Conservation (phyloP, 2,329 filamentous ascomycete species). For the Ilyonectria sp. region DNA sequence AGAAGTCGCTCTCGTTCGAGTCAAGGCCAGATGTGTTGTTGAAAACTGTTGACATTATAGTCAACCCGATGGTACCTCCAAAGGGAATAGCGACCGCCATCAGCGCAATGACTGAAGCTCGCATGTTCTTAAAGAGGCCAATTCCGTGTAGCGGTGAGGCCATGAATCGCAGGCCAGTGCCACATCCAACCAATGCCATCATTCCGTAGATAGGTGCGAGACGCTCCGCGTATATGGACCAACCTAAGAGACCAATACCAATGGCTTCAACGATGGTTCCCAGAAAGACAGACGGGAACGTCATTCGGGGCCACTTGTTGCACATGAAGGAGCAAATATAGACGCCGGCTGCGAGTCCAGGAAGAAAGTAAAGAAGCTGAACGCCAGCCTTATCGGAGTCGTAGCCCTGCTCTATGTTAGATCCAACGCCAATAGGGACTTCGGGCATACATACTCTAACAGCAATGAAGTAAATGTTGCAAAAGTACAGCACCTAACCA, state of each 20-base stretch:
- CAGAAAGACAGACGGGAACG: conserved; percentile 70
- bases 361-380: conserved; percentile 75
- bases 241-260: conserved; percentile 71
- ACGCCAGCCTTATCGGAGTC: conserved; percentile 65
- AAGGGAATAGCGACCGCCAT: conserved; percentile 73
- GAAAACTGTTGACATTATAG: conserved; percentile 79
- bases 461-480: conserved; percentile 77
- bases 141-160: conserved; percentile 74
- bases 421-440: not conserved
- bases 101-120: conserved; percentile 72
- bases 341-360: conserved; percentile 73
- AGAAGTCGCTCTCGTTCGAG: conserved; percentile 44
- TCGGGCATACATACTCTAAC: conserved; percentile 57
- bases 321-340: conserved; percentile 71
- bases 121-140: conserved; percentile 71
- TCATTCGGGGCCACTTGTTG: conserved; percentile 74
- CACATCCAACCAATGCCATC: conserved; percentile 75
- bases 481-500: conserved; percentile 74
- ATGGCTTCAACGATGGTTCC: conserved; percentile 70
- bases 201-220: conserved; percentile 72
- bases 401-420: conserved; percentile 58
- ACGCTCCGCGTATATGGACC: conserved; percentile 67
- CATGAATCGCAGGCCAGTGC: conserved; percentile 77
- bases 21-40: conserved; percentile 66
- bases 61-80: conserved; percentile 75